Base-by-base conservation (phyloP, 441 rosid species). In the Rhodomyrtus psidioides region DNA sequence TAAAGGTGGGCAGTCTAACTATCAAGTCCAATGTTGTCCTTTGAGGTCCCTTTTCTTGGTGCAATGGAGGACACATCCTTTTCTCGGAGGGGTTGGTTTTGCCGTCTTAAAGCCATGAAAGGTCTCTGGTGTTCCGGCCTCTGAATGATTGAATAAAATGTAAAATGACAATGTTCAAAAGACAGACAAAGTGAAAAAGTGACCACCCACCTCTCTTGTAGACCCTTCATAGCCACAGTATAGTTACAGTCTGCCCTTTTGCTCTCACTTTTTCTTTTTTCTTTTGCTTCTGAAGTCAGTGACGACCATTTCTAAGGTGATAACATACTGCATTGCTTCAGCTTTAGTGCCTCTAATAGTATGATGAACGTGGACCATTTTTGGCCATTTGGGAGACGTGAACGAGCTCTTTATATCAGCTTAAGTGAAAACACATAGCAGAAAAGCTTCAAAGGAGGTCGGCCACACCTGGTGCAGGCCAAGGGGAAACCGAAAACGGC, bases 21-120 rank as follows among this genome's bases (percentile, higher is more conserved):
- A 86, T 88, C 90, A 83, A 74, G 89, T 91, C 85, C 88, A 83
- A 70, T 90, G 46, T 87, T 88, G 89, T 87, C 62, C 89, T 85
- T 87, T 85, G 55, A 82, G 90, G 89, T 84, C 85, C 75, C 79
- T 70, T 70, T 70, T 70, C 42, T 39, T 39, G 79, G 49, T 84
- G 42, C 79, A 49, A 56, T 82, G 83, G 76, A 83, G 83, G 65
- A 85, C 88, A 84, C 58, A 34, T 49, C 88, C 84, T 59, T 87
- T 91, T 85, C 85, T 44, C 3, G 49, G 49, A 58, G 70, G 85
- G 85, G 84, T 85, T 87, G 90, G 89, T 84, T 88, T 87, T 84
- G 84, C 88, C 88, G 88, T 86, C 88, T 86, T 75, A 85, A 86
- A 86, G 85, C 87, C 83, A 59, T 70, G 85, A 86, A 88, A 89